Conservation (phyloP, 805 yeast genomes). For the Schwanniomyces yamadae region DNA sequence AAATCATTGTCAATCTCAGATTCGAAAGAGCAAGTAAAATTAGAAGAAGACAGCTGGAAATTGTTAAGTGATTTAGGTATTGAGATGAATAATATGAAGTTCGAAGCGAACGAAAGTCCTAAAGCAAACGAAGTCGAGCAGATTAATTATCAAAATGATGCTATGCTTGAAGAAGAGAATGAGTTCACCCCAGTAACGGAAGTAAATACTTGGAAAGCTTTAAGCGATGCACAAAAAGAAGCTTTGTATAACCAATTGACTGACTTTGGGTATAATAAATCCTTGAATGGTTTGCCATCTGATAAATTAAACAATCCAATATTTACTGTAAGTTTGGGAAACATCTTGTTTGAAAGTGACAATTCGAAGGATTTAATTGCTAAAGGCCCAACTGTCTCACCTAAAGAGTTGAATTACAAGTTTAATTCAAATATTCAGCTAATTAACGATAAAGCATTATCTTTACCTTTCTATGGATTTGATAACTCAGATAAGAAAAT, state of each 20-base stretch:
- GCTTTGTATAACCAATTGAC: conserved; percentile 22
- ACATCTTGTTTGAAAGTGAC: conserved; percentile 27
- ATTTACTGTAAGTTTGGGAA: conserved; percentile 41
- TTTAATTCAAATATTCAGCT: conserved; percentile 37
- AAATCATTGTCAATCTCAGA: conserved; percentile 12
- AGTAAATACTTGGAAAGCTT: not conserved
- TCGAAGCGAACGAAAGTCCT: not conserved
- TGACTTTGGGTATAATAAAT: conserved; percentile 24
- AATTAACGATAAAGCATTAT: conserved; percentile 29
- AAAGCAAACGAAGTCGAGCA: not conserved
- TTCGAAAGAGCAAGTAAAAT: conserved; percentile 4
- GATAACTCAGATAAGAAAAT: conserved; percentile 15
- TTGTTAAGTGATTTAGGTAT: conserved; percentile 19
- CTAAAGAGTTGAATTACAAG: conserved; percentile 10
- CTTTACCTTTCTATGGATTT: conserved; percentile 24
- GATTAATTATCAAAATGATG: not conserved
- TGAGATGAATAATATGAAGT: not conserved
- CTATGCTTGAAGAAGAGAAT: too few species aligned
- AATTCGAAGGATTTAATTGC: conserved; percentile 9
- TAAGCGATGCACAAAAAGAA: conserved; percentile 16
- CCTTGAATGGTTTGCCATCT: conserved; percentile 19
- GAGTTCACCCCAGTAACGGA: too few species aligned
- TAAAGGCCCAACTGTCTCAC: conserved; percentile 4
- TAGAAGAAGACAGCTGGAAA: conserved; percentile 15
- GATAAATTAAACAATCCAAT: conserved; percentile 22